Evolutionary conservation across 2,329 filamentous ascomycete genomes (phyloP), one percentile per base, ranked within the genome.

Genomic region (Aspergillus ochraceus): DNA sequence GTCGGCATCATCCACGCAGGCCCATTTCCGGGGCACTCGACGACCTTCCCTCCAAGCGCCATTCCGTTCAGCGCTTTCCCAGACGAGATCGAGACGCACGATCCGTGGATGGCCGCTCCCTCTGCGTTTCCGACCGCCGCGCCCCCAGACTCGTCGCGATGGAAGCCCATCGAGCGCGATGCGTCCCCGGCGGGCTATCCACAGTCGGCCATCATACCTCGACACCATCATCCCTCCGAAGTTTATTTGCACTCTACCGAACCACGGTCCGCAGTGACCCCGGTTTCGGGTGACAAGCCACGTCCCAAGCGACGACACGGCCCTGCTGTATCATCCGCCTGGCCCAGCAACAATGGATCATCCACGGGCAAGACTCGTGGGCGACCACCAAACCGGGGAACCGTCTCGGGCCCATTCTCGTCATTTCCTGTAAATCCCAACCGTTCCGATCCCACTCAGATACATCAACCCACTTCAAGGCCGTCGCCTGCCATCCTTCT

Each of bases 261-360:
- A 79, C 89, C 90, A 10, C 87, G 83, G 52, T 92, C 91, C 0
- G 90, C 90, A 3, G 81, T 90, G n/a, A 90, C 88, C 4, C 87
- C 89, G 1, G 86, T 84, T 4, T 70, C 72, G 3, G 65, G 70
- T 4, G 74, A 77, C 10, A 55, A 88, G 82, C 63, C 75, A 17
- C 72, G 73, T 12, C 62, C 70, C 17, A 72, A 71, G 57, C 82
- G 88, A 57, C 85, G 91, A 4, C 90, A 96, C 72, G 92, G 92
- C 0, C 90, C 92, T 0, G 92, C 91, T 6, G 91, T 97, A 0
- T 97, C 92, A 0, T 97, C 92, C 10, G 93, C 93, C 0, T 97
- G 93, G 93, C 87, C 89, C 57, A 86, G 86, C 63, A 86, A 84
- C 60, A 85, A 85, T 17, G 80, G 83, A 45, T 81, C 86, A 12